Conservation (phyloP, 2,329 filamentous ascomycete species). For the Alternaria longipes region DNA sequence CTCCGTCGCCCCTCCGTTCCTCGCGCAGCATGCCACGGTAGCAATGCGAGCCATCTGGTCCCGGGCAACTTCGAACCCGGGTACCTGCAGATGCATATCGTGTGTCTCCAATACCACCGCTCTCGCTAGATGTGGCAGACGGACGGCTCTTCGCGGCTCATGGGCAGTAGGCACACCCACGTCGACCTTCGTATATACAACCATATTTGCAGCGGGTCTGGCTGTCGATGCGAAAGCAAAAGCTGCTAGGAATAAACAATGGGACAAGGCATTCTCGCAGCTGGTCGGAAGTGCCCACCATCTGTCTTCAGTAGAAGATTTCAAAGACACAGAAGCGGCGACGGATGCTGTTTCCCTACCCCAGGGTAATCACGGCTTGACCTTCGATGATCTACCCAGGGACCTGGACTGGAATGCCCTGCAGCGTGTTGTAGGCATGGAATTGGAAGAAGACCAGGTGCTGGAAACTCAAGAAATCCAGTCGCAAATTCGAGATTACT, state of each 20-base stretch:
- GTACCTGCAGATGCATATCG: conserved; percentile 69
- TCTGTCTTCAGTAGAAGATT: not conserved
- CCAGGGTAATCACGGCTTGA: conserved; percentile 1
- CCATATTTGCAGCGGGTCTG: conserved; percentile 71
- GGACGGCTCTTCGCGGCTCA: conserved; percentile 60
- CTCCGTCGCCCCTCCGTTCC: conserved; percentile 26
- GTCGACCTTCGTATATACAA: conserved; percentile 72
- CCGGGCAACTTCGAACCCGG: conserved; percentile 69
- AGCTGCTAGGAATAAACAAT: conserved; percentile 62
- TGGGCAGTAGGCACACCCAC: conserved; percentile 64
- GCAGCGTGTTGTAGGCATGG: conserved; percentile 33
- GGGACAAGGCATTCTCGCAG: conserved; percentile 67
- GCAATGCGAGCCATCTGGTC: conserved; percentile 75
- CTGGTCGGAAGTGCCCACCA: conserved; percentile 15
- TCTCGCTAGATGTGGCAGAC: conserved; percentile 62
- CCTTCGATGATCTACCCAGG: conserved; percentile 24
- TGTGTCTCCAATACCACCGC: conserved; percentile 63
- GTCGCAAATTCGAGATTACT: conserved; percentile 24
- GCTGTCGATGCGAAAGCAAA: conserved; percentile 70
- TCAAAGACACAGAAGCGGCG: not conserved
- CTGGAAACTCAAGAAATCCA: conserved; percentile 24
- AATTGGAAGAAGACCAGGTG: conserved; percentile 34
- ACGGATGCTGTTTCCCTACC: not conserved
- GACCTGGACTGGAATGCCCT: conserved; percentile 37
- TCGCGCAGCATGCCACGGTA: conserved; percentile 48